Evolutionary conservation across 2,329 filamentous ascomycete species (phyloP), one percentile per base, ranked within the genome.

Genomic region (Pseudocercospora musae): DNA sequence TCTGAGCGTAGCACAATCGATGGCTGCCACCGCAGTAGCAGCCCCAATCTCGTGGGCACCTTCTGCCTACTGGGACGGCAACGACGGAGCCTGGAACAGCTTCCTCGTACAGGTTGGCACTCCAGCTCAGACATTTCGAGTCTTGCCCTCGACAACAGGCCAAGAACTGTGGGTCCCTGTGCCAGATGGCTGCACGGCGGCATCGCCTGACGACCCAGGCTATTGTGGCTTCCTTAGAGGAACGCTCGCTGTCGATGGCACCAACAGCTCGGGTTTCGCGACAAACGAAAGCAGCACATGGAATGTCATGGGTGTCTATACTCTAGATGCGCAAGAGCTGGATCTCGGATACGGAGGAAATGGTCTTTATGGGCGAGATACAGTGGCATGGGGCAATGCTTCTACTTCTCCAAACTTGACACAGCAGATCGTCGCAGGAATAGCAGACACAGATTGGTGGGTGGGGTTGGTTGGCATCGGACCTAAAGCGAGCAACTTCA

Each of bases 221-320:
- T 58, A 69, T 46, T 63, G 61, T 20, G 57, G 49, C 4, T 50
- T 31, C 18, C 21, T 57, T 25, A 50, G 61, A 49, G 61, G 61
- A 31, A 11, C 29, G 29, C 29, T 31, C 13, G 9, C 29, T 11
- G 29, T 57, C 54, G 33, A 68, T n/a, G 54, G 42, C 23, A 54
- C 65, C 29, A 31, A 31, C 8, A 66, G 66, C 42, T 65, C 61
- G 8, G 73, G 72, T 13, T 73, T 73, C 23, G 20, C 65, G 13
- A 69, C 66, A 13, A 75, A 76, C 57, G 63, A 69, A 15, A 76
- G 73, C 23, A 68, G 62, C 10, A 52, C 46, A 7, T 62, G 60
- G 60, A 20, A 56, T 11, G 48, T 37, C 33, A 55, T 62, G 10
- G 60, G 60, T 2, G 53, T 62, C 20, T 62, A 62, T 29, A 48